Base-by-base conservation (phyloP, 345 rosid species). In the Dipteronia sinensis region DNA sequence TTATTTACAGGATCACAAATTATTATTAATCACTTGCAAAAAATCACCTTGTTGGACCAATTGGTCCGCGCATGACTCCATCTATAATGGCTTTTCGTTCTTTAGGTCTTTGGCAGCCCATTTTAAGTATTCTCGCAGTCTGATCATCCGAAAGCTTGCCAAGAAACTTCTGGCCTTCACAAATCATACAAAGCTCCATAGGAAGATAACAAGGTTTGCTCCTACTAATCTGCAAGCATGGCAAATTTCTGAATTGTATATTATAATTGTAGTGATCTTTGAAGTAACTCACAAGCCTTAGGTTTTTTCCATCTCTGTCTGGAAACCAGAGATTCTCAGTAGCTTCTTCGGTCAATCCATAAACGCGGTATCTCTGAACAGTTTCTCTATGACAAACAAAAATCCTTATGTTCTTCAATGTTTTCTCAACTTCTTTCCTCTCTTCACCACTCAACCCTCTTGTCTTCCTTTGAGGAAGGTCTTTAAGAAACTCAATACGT, bases 121-220 rank as follows among this genome's bases (percentile, higher is more conserved):
- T 92, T 83, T 86, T 91, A 71, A 95, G 96, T 47, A 95, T 95
- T 77, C 90, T 91, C 22, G 92, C 90, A 23, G 99, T 92, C 83
- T 95, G 99, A 82, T 92, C 99, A 87, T 95, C 99, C 0, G 99
- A 91, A 47, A 95, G 95, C 84, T 93, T 95, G 34, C 99, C 99
- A 6, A 95, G 97, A 88, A 95, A 95, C 79, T 93, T 95, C 86
- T 95, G 99, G 40, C 99, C 99, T 86, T 95, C 99, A 76, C 99
- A 92, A 46, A 95, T 93, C 85, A 93, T 87, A 74, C 99, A 95
- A 20, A 95, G 93, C 74, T 95, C 99, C 97, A 93, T 93, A 16
- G 99, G 98, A 82, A 95, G 94, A 86, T 95, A 95, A 83, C 98
- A 95, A 20, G 98, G 96, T 69, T 89, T 95, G 49, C 93, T 90